Conservation (phyloP, 1,284 basidiomycete genomes). For the Pseudozyma tsukubaensis region DNA sequence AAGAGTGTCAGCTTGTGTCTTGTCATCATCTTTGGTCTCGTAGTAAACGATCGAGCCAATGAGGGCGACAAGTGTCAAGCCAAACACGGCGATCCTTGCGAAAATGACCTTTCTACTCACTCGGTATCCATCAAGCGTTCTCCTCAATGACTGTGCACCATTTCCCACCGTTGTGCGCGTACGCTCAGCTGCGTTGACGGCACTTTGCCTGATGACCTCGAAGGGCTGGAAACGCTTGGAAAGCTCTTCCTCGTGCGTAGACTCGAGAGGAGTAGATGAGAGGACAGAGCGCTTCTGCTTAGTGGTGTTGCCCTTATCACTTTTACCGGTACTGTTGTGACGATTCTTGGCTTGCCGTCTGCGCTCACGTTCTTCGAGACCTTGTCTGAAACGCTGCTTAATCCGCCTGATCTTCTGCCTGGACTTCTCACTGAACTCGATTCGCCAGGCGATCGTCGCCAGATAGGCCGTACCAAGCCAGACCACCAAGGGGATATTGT, state of each 20-base stretch:
- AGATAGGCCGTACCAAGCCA: too few relatives aligned
- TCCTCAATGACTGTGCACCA: neutral
- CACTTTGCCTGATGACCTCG: neutral
- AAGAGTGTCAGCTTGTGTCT: neutral
- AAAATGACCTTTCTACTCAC: neutral
- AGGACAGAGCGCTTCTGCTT: neutral
- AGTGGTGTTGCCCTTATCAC: neutral
- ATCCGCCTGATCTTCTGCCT: too few relatives aligned
- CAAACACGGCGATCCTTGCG: neutral
- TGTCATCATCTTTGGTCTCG: neutral
- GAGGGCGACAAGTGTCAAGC: neutral
- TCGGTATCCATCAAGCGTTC: neutral
- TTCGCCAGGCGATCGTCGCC: too few relatives aligned
- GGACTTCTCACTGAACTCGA: too few relatives aligned
- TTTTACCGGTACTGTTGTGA: too few relatives aligned
- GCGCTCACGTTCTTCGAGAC: too few relatives aligned
- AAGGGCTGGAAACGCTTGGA: conserved; percentile 5
- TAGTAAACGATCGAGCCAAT: neutral
- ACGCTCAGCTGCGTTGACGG: neutral
- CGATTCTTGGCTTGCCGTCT: too few relatives aligned
- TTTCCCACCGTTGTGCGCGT: conserved; percentile 1
- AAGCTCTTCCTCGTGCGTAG: neutral
- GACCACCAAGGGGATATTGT: neutral
- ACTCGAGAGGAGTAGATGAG: neutral
- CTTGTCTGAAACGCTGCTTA: too few relatives aligned